Evolutionary conservation across 768 basidiomycete species (phyloP), one percentile per base, ranked within the genome.

Genomic region (Leccinum broughii): DNA sequence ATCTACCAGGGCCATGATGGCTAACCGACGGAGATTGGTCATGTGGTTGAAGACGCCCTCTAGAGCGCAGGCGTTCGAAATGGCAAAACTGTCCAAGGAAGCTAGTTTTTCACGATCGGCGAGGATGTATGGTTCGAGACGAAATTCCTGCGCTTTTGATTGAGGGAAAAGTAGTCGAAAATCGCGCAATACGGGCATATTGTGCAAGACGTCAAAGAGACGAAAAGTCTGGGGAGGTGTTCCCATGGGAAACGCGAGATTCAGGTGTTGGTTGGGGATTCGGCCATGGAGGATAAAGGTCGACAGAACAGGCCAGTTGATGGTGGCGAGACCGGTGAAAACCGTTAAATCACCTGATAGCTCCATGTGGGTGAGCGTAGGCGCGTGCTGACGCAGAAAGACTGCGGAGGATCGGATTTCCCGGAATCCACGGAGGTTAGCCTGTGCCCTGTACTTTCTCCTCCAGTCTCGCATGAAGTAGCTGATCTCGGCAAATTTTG

Each of bases 401-500:
- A 66, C 66, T 0, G 64, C 65, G 9, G 72, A 69, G 11, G 74
- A 72, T 35, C 70, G 69, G 6, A 70, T 64, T 51, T 75, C 74
- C 59, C 68, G 62, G 24, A 53, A 64, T 3, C 72, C 71, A 14
- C 75, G 74, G 46, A 66, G 62, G 56, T 66, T 67, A 3, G 70
- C 66, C 39, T 75, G 74, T 0, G 69, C 64, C 52, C 72, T 76
- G 56, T 75, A 71, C 46, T 75, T 75, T 63, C 72, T 72, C 56
- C 73, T 64, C 74, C 74, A 75, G 41, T 73, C 75, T 0, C 74
- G 70, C 65, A 75, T 75, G 13, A 70, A 76, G 63, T 75, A 75
- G 24, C 62, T 68, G 48, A 69, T 69, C 20, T 75, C 74, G 34
- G 72, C 57, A 39, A 75, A 70, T 39, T 65, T 68, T 54, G 72